phyloP scores from a whole-genome alignment of 176 grass and related monocot genomes.

The Chloris gayana region DNA sequence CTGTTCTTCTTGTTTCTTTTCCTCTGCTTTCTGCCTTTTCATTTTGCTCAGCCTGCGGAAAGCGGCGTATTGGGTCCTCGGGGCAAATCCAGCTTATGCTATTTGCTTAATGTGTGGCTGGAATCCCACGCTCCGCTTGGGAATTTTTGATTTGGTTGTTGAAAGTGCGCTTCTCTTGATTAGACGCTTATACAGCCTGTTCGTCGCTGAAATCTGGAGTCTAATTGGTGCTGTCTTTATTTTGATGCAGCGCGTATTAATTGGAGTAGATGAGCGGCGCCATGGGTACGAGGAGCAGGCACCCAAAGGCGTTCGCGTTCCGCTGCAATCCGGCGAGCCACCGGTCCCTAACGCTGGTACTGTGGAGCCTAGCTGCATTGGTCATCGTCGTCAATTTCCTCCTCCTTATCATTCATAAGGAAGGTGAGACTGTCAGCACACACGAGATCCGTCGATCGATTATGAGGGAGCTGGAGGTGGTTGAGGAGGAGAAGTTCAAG shows the following conservation, averaged over 20 bases:
- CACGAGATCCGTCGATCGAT: slow-evolving; percentile 34
- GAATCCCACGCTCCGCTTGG: background rate
- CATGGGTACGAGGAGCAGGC: slow-evolving; percentile 73
- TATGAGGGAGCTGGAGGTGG: slow-evolving; percentile 63
- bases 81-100: background rate
- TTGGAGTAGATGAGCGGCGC: slow-evolving; percentile 47
- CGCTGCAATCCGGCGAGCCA: slow-evolving; percentile 56
- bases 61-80: background rate
- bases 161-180: slow-evolving; percentile 20
- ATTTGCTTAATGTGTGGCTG: background rate
- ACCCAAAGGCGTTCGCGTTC: slow-evolving; percentile 59
- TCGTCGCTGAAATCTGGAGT: slow-evolving; percentile 18
- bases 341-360: slow-evolving; percentile 44
- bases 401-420: slow-evolving; percentile 48
- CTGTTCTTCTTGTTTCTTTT: too few species aligned
- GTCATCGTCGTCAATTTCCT: slow-evolving; percentile 73
- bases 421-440: slow-evolving; percentile 14
- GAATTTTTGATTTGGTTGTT: background rate
- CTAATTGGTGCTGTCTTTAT: slow-evolving; percentile 3
- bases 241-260: slow-evolving; percentile 50
- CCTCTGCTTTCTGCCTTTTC: background rate
- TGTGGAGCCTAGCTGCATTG: slow-evolving; percentile 60
- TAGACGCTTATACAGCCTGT: background rate
- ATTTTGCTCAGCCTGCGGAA: background rate
- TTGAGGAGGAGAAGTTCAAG: slow-evolving; percentile 75